Percentiles rank a stretch among this genome's conserved stretches.
Evolutionary conservation across 352 stramenopile genomes (phyloP).

Genomic region (Phytophthora uliginosa): DNA sequence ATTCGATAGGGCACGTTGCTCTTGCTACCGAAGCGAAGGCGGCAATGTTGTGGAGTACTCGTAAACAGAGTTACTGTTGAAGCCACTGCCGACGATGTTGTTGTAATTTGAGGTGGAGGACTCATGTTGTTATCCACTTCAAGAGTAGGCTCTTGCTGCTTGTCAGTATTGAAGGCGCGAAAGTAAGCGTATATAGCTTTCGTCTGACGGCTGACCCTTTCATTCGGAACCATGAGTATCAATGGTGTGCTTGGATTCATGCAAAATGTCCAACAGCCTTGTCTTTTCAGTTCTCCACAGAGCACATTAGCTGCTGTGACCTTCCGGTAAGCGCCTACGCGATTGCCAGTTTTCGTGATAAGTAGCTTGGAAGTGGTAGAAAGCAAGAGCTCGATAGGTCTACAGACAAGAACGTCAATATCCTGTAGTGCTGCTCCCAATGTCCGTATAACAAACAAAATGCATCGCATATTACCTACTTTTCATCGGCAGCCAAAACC

Average conservation of each 20-base stretch:
- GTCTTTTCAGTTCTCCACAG: conserved; percentile 54
- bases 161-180: conserved; percentile 29
- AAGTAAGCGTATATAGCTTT: conserved; percentile 56
- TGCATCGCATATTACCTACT: conserved; percentile 39
- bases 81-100: neutral
- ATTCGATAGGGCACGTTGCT: conserved; percentile 45
- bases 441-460: neutral
- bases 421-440: neutral
- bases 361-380: conserved; percentile 61
- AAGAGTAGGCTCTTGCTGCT: conserved; percentile 14
- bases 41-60: conserved; percentile 44
- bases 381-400: conserved; percentile 55
- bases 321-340: conserved; percentile 38
- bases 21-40: conserved; percentile 29
- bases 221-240: conserved; percentile 53
- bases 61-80: conserved; percentile 56
- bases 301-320: conserved; percentile 40
- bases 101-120: neutral
- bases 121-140: neutral
- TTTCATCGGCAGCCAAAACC: conserved; percentile 52
- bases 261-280: conserved; percentile 59
- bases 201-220: conserved; percentile 44
- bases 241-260: conserved; percentile 38
- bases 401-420: conserved; percentile 17
- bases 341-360: conserved; percentile 42